Conservation (phyloP, 768 basidiomycete genomes). For the Hortiboletus campestris region DNA sequence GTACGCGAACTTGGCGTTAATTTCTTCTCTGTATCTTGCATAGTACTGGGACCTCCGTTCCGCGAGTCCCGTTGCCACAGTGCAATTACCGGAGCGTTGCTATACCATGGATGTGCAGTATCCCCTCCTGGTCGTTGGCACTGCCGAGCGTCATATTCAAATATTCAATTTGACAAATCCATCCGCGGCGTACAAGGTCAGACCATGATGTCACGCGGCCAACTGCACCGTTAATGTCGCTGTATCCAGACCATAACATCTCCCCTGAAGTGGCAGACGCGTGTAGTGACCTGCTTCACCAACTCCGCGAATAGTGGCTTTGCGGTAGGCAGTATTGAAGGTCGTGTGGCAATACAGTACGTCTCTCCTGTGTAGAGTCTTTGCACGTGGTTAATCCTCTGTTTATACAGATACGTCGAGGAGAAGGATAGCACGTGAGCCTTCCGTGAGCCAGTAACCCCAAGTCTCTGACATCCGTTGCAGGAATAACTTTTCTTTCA, state of each 20-base stretch:
- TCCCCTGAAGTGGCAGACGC: conserved; percentile 92
- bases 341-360: conserved; percentile 94
- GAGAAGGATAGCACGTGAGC: conserved; percentile 73
- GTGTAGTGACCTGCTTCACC: conserved; percentile 81
- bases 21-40: background rate
- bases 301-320: conserved; percentile 66
- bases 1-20: background rate
- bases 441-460: background rate
- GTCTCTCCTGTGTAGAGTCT: conserved; percentile 31
- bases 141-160: conserved; percentile 89
- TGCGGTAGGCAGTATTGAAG: conserved; percentile 84
- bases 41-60: conserved; percentile 94
- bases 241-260: conserved; percentile 66
- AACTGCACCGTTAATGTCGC: background rate
- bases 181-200: conserved; percentile 71
- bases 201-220: conserved; percentile 14
- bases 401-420: conserved; percentile 67
- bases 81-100: conserved; percentile 86
- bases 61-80: conserved; percentile 70
- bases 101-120: conserved; percentile 83
- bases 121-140: conserved; percentile 87
- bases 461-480: background rate
- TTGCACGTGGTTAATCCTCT: background rate
- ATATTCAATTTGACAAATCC: conserved; percentile 88
- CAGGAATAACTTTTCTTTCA: conserved; percentile 86